These are phyloP conservation scores for Schoenoplectus tabernaemontani DNA, from an alignment of 202 grass and related monocot genomes.

Conservation along the genomic window DNA sequence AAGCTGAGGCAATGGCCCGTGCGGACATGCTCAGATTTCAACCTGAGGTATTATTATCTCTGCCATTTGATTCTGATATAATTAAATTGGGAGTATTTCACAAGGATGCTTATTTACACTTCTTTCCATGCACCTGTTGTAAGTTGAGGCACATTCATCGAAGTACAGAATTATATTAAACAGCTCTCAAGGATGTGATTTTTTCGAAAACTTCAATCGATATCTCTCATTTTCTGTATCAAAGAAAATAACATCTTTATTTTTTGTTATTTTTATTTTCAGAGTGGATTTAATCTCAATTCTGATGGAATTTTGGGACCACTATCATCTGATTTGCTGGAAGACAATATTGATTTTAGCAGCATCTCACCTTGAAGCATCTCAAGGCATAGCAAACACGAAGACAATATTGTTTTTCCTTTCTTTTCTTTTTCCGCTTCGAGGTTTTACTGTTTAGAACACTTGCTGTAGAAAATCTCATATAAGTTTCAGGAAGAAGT, in stretches of 20 bases:
- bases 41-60: slow-evolving; percentile 57
- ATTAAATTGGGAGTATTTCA: neutral
- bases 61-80: neutral
- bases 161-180: neutral
- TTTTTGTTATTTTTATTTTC: slow-evolving; percentile 29
- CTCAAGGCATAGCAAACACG: neutral
- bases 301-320: slow-evolving; percentile 82
- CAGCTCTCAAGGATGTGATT: too few relatives aligned
- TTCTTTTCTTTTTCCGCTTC: too few relatives aligned
- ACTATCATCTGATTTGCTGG: slow-evolving; percentile 48
- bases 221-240: neutral
- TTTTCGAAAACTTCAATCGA: too few relatives aligned
- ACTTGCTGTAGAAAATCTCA: neutral
- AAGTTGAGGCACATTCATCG: neutral
- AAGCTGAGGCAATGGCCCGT: slow-evolving; percentile 96
- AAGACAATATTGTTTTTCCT: neutral
- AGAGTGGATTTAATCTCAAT: slow-evolving; percentile 84
- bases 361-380: slow-evolving; percentile 22
- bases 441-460: slow-evolving; percentile 2
- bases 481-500: neutral
- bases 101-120: neutral
- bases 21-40: slow-evolving; percentile 96
- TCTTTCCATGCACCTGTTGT: neutral
- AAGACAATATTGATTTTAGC: slow-evolving; percentile 26
- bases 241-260: neutral